Evolutionary conservation across 306 rosid species (phyloP).

Genomic region (Gynostemma pentaphyllum): DNA sequence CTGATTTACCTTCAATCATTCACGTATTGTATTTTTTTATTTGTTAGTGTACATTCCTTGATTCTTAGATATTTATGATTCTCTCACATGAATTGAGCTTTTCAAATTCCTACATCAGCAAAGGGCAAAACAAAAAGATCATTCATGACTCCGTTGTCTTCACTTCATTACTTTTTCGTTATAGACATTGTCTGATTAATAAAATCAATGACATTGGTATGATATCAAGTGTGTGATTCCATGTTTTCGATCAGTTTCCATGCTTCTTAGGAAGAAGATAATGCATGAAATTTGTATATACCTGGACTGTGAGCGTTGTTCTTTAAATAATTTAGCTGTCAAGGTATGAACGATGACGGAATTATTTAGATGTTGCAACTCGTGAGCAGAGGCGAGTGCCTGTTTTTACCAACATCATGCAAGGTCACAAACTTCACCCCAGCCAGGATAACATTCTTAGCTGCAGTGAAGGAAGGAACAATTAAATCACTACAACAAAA

Average conservation of each 20-base stretch:
- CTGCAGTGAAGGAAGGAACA: constrained; percentile 33
- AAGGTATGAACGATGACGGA: constrained; percentile 53
- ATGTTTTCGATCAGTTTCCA: not conserved
- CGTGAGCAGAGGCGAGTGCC: constrained; percentile 63
- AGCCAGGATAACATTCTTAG: constrained; percentile 86
- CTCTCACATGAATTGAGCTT: too few relatives aligned
- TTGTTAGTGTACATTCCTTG: too few relatives aligned
- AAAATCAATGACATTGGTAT: not conserved
- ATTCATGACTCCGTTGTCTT: too few relatives aligned
- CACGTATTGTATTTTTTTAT: too few relatives aligned
- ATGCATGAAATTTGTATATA: constrained; percentile 13
- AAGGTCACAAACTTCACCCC: constrained; percentile 84
- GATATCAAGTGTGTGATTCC: constrained; percentile 5
- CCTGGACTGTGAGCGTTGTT: constrained; percentile 62
- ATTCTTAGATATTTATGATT: too few relatives aligned
- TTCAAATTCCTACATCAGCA: too few relatives aligned
- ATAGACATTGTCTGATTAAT: not conserved
- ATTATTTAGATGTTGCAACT: constrained; percentile 91
- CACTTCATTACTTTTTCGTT: too few relatives aligned
- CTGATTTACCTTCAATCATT: too few relatives aligned
- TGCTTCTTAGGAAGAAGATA: not conserved
- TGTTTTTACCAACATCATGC: constrained; percentile 81
- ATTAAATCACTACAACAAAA: constrained; percentile 15
- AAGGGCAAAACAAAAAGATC: too few relatives aligned
- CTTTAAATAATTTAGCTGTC: constrained; percentile 42